Evolutionary conservation across 306 rosid species (phyloP).

Genomic region (Rosa rugosa): DNA sequence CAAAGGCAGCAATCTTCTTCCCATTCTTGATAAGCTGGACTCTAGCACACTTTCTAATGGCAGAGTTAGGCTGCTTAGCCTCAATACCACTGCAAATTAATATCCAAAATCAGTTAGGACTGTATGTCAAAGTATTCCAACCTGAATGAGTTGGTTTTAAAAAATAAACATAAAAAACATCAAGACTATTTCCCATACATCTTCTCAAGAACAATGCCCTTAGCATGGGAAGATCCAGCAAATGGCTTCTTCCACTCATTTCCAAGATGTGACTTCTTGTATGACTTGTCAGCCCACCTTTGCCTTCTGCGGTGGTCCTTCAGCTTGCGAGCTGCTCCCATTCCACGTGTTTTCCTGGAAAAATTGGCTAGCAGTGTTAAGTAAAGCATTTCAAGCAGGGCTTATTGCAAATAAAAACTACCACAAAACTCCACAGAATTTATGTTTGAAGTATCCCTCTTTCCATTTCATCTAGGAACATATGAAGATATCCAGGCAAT

Average conservation of each 20-base stretch:
- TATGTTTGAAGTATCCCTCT: background rate
- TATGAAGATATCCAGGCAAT: background rate
- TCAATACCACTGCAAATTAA: conserved; percentile 54
- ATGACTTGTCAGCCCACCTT: conserved; percentile 68
- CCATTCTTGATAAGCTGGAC: conserved; percentile 66
- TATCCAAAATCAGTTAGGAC: background rate
- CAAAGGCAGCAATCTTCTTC: conserved; percentile 69
- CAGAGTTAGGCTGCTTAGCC: conserved; percentile 72
- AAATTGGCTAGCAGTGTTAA: background rate
- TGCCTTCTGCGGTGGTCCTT: conserved; percentile 66
- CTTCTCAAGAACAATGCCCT: conserved; percentile 63
- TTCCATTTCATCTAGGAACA: background rate
- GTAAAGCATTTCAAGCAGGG: background rate
- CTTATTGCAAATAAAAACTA: background rate
- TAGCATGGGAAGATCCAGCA: conserved; percentile 64
- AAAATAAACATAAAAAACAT: conserved; percentile 7
- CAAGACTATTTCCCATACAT: conserved; percentile 35
- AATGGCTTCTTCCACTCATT: conserved; percentile 71
- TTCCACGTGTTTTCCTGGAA: conserved; percentile 58
- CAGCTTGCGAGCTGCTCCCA: conserved; percentile 72
- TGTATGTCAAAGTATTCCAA: background rate
- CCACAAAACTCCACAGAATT: background rate
- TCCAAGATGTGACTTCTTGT: conserved; percentile 66
- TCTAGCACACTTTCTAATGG: conserved; percentile 67
- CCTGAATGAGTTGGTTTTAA: background rate